These are phyloP conservation scores for Pterocarpus santalinus DNA, from an alignment of 306 rosid genomes.

Conservation along the genomic window DNA sequence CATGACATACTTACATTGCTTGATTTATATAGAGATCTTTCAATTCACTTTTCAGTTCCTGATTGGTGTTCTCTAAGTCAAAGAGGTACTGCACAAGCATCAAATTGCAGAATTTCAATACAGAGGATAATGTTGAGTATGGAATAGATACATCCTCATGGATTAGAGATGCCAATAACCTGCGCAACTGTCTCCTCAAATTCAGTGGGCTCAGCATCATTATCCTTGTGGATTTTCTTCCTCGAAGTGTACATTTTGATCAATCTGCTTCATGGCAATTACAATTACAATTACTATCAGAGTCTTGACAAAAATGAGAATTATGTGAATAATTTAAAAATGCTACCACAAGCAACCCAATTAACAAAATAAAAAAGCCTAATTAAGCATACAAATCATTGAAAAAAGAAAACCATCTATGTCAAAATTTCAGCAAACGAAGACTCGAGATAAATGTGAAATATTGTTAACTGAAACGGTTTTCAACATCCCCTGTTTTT, in stretches of 20 bases:
- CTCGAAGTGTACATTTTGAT: neutral
- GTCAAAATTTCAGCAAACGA: neutral
- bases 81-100: slow-evolving; percentile 61
- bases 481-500: neutral
- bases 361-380: neutral
- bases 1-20: slow-evolving; percentile 57
- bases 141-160: neutral
- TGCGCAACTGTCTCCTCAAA: no score
- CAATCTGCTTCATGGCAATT: slow-evolving; percentile 45
- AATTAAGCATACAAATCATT: neutral
- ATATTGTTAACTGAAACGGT: neutral
- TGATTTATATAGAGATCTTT: slow-evolving; percentile 44
- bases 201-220: no score
- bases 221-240: no score
- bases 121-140: neutral
- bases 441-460: slow-evolving; percentile 7
- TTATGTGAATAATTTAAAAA: neutral
- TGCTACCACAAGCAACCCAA: neutral
- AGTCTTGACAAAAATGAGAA: neutral
- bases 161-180: neutral
- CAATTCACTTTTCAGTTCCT: no score
- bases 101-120: neutral
- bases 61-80: slow-evolving; percentile 43
- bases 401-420: neutral
- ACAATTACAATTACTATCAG: neutral